These are phyloP conservation scores for Puccinia hordei DNA, from an alignment of 1,284 basidiomycete genomes.

Conservation along the genomic window DNA sequence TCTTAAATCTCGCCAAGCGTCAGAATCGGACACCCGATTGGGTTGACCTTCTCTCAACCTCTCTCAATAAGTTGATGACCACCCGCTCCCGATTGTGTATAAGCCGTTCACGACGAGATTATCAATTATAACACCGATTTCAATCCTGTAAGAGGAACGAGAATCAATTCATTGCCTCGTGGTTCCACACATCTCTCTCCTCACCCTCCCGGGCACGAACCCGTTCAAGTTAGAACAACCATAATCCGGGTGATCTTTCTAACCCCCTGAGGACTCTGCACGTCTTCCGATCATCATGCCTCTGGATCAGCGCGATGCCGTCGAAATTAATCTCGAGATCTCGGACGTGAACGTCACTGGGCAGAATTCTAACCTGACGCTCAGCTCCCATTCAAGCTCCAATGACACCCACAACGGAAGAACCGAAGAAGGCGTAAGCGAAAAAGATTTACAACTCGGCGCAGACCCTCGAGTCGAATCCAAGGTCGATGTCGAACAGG, in stretches of 20 bases:
- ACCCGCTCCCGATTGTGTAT: neutral
- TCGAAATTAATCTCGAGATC: neutral
- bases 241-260: neutral
- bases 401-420: neutral
- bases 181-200: neutral
- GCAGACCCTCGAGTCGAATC: slow-evolving; percentile 14
- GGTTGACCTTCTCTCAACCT: neutral
- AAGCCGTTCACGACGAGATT: neutral
- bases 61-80: neutral
- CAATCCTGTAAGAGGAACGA: neutral
- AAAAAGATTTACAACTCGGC: neutral
- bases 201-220: neutral
- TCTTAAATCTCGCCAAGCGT: too few relatives aligned
- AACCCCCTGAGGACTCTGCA: neutral
- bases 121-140: neutral
- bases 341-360: neutral
- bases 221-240: neutral
- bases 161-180: neutral
- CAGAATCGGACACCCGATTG: too few relatives aligned
- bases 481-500: slow-evolving; percentile 18
- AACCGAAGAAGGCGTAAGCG: neutral
- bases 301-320: neutral
- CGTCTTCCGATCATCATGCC: slow-evolving; percentile 16
- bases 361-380: slow-evolving; percentile 6
- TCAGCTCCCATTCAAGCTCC: slow-evolving; percentile 15